These are phyloP conservation scores for Cucurbita moschata DNA, from an alignment of 306 rosid species.

Conservation along the genomic window DNA sequence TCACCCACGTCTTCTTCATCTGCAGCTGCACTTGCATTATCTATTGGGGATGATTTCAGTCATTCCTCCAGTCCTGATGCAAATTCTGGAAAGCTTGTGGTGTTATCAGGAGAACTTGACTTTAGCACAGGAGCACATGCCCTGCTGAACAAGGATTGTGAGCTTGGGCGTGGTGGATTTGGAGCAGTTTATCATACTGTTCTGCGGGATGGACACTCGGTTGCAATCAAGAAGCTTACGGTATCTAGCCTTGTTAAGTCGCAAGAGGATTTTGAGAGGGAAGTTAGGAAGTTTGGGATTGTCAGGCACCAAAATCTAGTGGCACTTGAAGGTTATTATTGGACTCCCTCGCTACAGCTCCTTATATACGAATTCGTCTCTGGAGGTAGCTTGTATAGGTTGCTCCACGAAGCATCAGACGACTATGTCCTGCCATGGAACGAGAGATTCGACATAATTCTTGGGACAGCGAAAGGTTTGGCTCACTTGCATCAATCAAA, in stretches of 20 bases:
- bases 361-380: conserved; percentile 72
- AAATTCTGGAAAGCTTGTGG: conserved; percentile 91
- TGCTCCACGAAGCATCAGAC: conserved; percentile 72
- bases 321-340: conserved; percentile 90
- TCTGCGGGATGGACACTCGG: conserved; percentile 79
- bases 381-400: conserved; percentile 72
- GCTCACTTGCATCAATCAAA: conserved; percentile 66
- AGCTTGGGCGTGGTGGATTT: conserved; percentile 99
- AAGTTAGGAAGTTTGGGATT: conserved; percentile 75
- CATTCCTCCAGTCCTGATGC: conserved; percentile 75
- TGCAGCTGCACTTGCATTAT: conserved; percentile 52
- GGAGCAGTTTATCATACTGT: conserved; percentile 82
- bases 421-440: conserved; percentile 77
- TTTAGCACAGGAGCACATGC: conserved; percentile 93
- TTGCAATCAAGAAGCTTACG: conserved; percentile 95
- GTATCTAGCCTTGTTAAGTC: conserved; percentile 96
- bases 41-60: conserved; percentile 79
- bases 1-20: conserved; percentile 39
- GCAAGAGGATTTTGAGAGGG: conserved; percentile 86
- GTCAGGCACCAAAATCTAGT: conserved; percentile 75
- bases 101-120: conserved; percentile 97
- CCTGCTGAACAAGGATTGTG: conserved; percentile 87
- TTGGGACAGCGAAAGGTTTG: conserved; percentile 81
- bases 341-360: conserved; percentile 91
- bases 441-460: conserved; percentile 68